Evolutionary conservation across 768 basidiomycete genomes (phyloP), one percentile per base, ranked within the genome.

Genomic region (Boletus huronensis): DNA sequence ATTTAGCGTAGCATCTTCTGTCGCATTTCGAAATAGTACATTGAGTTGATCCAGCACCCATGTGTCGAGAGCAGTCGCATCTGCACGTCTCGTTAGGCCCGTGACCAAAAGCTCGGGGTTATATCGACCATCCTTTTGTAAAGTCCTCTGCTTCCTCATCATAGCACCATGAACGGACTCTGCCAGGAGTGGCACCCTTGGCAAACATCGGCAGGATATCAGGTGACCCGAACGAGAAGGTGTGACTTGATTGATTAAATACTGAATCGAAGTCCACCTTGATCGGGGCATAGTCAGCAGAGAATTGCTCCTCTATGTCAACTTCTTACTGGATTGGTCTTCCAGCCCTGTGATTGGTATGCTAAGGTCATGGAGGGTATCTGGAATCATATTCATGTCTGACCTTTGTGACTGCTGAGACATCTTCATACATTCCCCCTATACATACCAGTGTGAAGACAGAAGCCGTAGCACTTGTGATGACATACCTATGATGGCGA

Each of bases 371-470:
- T 48, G 42, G 14, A 58, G 28, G 19, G 25, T 44, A 56, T 23
- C 16, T 26, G 41, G 57, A 50, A 38, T 17, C 11, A 32, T 8
- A 21, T 11, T 46, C 21, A 26, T 36, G 26, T 42, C 74, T 61
- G 73, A 80, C 90, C 78, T 90, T 90, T 21, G 88, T 91, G 29
- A 92, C 90, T 16, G 91, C 90, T 0, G 87, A 89, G 4, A 90
- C 90, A 59, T 93, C 90, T 69, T 93, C 91, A 64, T 93, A 92
- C 90, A 93, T 93, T 3, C 91, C 91, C 31, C 83, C 83, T 85
- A 50, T n/a, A n/a, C 29, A 44, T n/a, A 13, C 23, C 9, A 17
- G 58, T 25, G 32, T 60, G 44, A 56, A 46, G n/a, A 51, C 4
- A 23, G 55, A 50, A 43, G 13, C 21, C 5, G n/a, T 41, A 14